Evolutionary conservation across 441 rosid genomes (phyloP), one percentile per base, ranked within the genome.

Genomic region (Viola pubescens): DNA sequence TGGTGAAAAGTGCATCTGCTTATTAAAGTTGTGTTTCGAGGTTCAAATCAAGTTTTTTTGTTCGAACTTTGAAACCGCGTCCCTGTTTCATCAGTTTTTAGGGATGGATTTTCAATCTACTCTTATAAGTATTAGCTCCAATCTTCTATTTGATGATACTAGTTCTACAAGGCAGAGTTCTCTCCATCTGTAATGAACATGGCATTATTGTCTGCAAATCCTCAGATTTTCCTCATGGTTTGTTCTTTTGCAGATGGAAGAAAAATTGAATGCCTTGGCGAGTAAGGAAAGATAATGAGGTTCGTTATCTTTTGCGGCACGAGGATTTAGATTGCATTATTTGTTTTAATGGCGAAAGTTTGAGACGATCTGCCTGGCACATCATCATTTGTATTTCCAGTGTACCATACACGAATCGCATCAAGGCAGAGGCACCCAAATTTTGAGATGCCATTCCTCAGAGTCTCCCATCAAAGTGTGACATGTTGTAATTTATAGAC

Each of bases 211-310:
- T 16, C 19, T 16, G 19, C 19, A 16, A 16, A 16, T 16, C 19
- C 19, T 16, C 11, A 14, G 51, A 11, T 19, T 44, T 52, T 48
- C 50, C 48, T 11, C n/a, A 11, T 61, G 14, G 37, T 43, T 39
- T 56, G 8, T 12, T 1, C 50, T 40, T 6, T 46, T 74, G 82
- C 87, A 89, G 97, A 60, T 89, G 56, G 90, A 85, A 73, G 78
- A 70, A 61, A 84, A 80, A 67, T 64, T 89, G 76, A 79, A 79
- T 58, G 71, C 75, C 60, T 58, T 72, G 68, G 59, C 69, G 60
- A 70, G 56, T 13, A 77, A 69, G 71, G 71, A 68, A 75, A 64
- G 73, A 63, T 67, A 75, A 74, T 52, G 61, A 76, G 53, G 63
- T 69, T 5, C 50, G 37, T 54, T 59, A 51, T 26, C 39, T 54